phyloP scores from a whole-genome alignment of 2,329 filamentous ascomycete genomes.

The Juglanconis juglandina region DNA sequence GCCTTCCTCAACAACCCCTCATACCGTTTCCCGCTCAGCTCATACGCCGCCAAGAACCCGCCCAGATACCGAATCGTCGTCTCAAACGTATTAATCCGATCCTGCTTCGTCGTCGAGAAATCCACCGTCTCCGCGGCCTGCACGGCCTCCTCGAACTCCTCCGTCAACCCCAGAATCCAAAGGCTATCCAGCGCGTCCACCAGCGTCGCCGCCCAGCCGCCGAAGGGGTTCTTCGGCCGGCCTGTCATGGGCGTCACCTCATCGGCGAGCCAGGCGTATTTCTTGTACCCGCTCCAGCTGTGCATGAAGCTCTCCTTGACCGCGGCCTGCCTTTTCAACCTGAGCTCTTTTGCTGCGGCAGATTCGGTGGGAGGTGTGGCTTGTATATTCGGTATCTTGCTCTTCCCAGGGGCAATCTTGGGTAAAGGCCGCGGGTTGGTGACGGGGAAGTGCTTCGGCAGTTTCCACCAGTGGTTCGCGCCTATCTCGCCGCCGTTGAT shows the following conservation, averaged over 20 bases:
- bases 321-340: conserved; percentile 37
- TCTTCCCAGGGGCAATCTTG: conserved; percentile 3
- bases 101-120: conserved; percentile 50
- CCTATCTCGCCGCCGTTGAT: conserved; percentile 10
- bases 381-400: conserved; percentile 54
- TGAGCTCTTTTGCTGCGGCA: conserved; percentile 29
- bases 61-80: conserved; percentile 70
- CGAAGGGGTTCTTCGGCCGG: conserved; percentile 53
- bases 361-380: conserved; percentile 49
- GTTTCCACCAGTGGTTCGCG: conserved; percentile 29
- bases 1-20: conserved; percentile 59
- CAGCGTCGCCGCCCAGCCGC: conserved; percentile 65
- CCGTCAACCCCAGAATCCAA: conserved; percentile 66
- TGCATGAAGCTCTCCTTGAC: conserved; percentile 51
- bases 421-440: conserved; percentile 33
- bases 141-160: conserved; percentile 64
- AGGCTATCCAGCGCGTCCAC: conserved; percentile 69
- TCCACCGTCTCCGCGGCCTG: conserved; percentile 56
- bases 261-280: conserved; percentile 61
- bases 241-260: conserved; percentile 58
- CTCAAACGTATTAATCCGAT: conserved; percentile 64
- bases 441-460: conserved; percentile 33
- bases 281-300: conserved; percentile 59
- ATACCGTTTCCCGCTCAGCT: conserved; percentile 54
- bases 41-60: conserved; percentile 66